A percentile compares a stretch with the other conserved stretches of the same genome.
These are phyloP conservation scores for Dissophora globulifera DNA, from an alignment of 192 early-diverging fungal genomes.

Conservation along the genomic window DNA sequence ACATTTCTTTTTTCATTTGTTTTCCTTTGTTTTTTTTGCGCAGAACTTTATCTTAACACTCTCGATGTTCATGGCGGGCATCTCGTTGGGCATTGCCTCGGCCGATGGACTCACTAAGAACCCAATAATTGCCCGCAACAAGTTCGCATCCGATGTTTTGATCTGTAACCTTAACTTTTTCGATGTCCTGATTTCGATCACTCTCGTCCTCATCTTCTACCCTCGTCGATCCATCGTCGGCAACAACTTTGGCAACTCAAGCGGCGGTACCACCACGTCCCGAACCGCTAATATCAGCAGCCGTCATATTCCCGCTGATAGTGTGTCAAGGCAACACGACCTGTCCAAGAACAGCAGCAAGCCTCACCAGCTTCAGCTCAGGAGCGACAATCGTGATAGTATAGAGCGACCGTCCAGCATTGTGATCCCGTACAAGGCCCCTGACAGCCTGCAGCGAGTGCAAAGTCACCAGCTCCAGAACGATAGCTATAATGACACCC, in stretches of 20 bases:
- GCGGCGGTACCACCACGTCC: conserved; percentile 9
- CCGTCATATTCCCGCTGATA: conserved; percentile 1
- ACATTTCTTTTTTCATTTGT: no score
- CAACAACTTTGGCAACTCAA: conserved; percentile 12
- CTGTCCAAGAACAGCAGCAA: not conserved
- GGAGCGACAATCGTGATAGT: no score
- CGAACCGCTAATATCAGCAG: conserved; percentile 1
- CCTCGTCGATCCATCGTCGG: conserved; percentile 21
- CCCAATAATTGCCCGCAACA: conserved; percentile 22
- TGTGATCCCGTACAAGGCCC: conserved; percentile 25
- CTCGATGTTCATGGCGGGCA: conserved; percentile 2
- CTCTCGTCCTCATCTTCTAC: conserved; percentile 35
- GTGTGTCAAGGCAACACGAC: not conserved
- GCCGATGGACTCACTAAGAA: conserved; percentile 12
- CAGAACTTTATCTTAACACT: conserved; percentile 32
- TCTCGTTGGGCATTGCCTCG: conserved; percentile 17
- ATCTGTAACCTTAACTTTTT: conserved; percentile 41
- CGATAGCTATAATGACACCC: conserved; percentile 14
- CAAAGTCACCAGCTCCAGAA: not conserved
- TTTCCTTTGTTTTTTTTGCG: not conserved
- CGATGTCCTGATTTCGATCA: conserved; percentile 35
- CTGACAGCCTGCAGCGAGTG: not conserved
- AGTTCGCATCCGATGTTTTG: conserved; percentile 34
- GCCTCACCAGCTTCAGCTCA: no score
- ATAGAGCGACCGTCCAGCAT: conserved; percentile 10